Base-by-base conservation (phyloP, 2,329 filamentous ascomycete genomes). In the Boeremia lycopersici region DNA sequence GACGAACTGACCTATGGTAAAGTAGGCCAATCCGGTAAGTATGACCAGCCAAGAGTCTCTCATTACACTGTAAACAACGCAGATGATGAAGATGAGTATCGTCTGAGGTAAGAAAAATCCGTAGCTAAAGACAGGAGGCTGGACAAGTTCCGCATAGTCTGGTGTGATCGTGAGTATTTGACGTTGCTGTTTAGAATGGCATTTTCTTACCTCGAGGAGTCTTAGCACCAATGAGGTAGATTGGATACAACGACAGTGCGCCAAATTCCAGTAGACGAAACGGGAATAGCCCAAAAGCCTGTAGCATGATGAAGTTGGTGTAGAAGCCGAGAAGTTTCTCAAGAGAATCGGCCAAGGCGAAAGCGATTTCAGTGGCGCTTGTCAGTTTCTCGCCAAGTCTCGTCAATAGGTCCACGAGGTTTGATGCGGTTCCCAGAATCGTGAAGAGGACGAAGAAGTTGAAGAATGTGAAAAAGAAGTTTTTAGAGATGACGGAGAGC, bases 401-500 rank as follows among this genome's bases (percentile, higher is more conserved):
- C 51, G 84, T 77, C 68, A 83, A 81, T 47, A 89, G 84, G 30
- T 81, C 80, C 75, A 86, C 86, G 69, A 96, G 90, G 48, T 88
- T 86, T 34, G 89, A 86, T 1, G 86, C 91, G 4, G 92, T 91
- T 48, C 89, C 90, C 40, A 96, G 90, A 25, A 95, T 84, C 1
- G 93, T 96, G 73, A 98, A 97, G 39, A 98, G 86, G 45, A 98
- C 84, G 77, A 99, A 99, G 53, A 98, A 91, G 77, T 99, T 99
- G 84, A 99, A 98, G 76, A 99, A 99, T 9, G 90, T 93, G 73
- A 99, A 99, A 82, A 98, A 96, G 78, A 98, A 99, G 76, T 98
- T 99, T 79, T 99, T 99, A 48, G 91, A 96, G 62, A 99, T 93
- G 39, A 96, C 83, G 0, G 95, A 98, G 6, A 99, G 82, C 74